A percentile compares a stretch with the other conserved stretches of the same genome.
These are phyloP conservation scores for Monilinia fructicola DNA, from an alignment of 2,329 filamentous ascomycete species.

Conservation along the genomic window DNA sequence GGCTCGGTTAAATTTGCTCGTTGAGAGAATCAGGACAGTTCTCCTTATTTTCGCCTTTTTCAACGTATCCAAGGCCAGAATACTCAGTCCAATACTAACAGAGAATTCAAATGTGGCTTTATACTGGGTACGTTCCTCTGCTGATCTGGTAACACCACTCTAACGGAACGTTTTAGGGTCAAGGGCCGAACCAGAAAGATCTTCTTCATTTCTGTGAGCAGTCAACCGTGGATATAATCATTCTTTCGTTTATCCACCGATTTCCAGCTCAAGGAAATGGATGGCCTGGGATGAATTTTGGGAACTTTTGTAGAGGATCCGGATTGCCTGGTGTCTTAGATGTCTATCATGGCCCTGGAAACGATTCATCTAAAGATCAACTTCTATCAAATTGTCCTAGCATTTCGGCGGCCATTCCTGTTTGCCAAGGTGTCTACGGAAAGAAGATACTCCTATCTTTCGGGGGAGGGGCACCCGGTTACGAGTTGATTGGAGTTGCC, in stretches of 20 bases:
- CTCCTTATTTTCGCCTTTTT: background rate
- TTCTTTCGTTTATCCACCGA: slow-evolving; percentile 46
- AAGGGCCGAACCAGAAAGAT: slow-evolving; percentile 43
- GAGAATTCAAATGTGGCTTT: slow-evolving; percentile 45
- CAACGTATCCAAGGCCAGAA: background rate
- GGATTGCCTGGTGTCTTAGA: slow-evolving; percentile 33
- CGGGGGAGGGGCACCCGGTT: slow-evolving; percentile 39
- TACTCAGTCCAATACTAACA: background rate
- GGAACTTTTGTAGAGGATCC: slow-evolving; percentile 43
- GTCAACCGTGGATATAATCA: slow-evolving; percentile 45
- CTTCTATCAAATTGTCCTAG: slow-evolving; percentile 41
- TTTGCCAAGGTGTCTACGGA: slow-evolving; percentile 41
- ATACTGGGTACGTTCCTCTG: slow-evolving; percentile 44
- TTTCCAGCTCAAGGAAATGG: slow-evolving; percentile 47
- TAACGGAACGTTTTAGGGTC: slow-evolving; percentile 40
- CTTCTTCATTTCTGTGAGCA: slow-evolving; percentile 44
- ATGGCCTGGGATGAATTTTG: slow-evolving; percentile 45
- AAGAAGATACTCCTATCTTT: slow-evolving; percentile 47
- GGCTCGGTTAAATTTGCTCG: background rate
- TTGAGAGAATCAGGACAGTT: background rate
- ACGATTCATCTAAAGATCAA: slow-evolving; percentile 39
- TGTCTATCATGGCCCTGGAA: slow-evolving; percentile 35
- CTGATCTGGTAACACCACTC: background rate
- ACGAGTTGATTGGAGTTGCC: slow-evolving; percentile 42
- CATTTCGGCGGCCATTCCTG: slow-evolving; percentile 43